These are phyloP conservation scores for Metarhizium brunneum DNA, from an alignment of 2,329 filamentous ascomycete species.

Conservation along the genomic window DNA sequence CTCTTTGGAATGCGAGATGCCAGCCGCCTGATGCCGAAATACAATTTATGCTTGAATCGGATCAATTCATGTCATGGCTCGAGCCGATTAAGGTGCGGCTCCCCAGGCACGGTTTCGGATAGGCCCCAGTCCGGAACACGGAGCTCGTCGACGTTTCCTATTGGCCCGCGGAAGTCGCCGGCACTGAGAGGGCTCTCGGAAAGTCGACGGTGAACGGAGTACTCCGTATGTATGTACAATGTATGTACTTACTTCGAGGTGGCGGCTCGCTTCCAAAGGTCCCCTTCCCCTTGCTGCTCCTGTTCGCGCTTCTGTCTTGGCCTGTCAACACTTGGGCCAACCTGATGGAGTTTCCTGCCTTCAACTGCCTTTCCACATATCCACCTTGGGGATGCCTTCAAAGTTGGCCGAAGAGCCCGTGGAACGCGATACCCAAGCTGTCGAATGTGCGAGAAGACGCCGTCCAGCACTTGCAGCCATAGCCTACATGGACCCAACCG, in stretches of 20 bases:
- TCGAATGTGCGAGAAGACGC: no score
- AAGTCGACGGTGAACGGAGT: background rate
- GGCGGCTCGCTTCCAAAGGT: background rate
- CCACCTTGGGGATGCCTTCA: background rate
- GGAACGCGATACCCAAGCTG: no score
- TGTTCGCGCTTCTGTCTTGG: background rate
- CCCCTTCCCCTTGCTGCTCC: background rate
- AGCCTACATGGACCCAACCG: constrained; percentile 1
- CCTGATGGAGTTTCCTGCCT: background rate
- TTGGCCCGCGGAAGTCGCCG: background rate
- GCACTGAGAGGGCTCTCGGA: background rate
- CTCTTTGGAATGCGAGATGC: no score
- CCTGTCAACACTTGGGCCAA: constrained; percentile 4
- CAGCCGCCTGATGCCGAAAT: background rate
- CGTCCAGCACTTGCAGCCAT: background rate
- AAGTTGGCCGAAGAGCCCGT: constrained; percentile 2
- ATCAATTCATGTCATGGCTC: background rate
- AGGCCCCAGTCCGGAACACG: background rate
- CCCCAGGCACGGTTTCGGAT: background rate
- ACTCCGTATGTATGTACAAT: background rate
- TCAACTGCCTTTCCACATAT: background rate
- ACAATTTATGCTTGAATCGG: no score
- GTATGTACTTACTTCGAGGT: background rate
- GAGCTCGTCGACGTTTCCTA: background rate
- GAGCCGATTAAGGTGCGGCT: background rate